These are phyloP conservation scores for Seminavis robusta DNA, from an alignment of 108 stramenopile genomes.

Conservation along the genomic window DNA sequence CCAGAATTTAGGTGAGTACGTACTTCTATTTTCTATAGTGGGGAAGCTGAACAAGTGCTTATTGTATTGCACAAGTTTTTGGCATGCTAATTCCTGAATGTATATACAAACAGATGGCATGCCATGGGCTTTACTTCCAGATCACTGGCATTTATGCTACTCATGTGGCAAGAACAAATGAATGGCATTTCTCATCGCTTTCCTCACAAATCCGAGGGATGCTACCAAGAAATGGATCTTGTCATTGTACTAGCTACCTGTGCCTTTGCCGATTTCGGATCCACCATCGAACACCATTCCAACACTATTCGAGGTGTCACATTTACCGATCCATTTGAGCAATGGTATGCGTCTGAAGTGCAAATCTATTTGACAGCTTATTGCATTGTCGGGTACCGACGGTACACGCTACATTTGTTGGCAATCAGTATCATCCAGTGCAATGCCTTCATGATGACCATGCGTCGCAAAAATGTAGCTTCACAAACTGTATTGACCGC, in stretches of 20 bases:
- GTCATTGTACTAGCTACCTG: background rate
- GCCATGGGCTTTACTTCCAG: constrained; percentile 1
- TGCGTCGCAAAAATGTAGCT: constrained; percentile 12
- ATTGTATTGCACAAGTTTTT: no score
- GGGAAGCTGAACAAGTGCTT: no score
- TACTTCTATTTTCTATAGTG: no score
- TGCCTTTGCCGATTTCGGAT: background rate
- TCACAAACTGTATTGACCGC: background rate
- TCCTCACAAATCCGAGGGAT: no score
- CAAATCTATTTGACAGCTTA: background rate
- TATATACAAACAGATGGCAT: no score
- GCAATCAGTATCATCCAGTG: constrained; percentile 3
- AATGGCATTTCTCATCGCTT: no score
- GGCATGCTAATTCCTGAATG: no score
- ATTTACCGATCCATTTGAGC: no score
- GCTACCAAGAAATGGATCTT: background rate
- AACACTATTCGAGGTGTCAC: background rate
- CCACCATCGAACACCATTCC: background rate
- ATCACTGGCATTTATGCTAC: background rate
- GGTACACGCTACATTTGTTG: constrained; percentile 2
- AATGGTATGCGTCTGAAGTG: constrained; percentile 2
- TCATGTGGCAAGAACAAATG: background rate
- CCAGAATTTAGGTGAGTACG: constrained; percentile 8
- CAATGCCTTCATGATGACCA: constrained; percentile 16
- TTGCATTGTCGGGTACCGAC: constrained; percentile 4